Conservation (phyloP, 768 basidiomycete genomes). For the Pleurotus platypus region DNA sequence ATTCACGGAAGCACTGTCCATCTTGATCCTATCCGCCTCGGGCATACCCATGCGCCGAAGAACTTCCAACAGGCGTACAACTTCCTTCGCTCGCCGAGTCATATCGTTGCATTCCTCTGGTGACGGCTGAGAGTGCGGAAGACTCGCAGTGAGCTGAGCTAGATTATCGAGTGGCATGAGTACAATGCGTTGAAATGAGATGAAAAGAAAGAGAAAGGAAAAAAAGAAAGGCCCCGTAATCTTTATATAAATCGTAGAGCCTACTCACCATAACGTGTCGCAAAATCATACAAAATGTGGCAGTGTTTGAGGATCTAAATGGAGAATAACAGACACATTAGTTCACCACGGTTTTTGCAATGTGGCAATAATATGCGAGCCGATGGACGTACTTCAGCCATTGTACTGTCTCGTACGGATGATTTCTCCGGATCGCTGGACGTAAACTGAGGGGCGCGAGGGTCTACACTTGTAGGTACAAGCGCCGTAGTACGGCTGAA, state of each 20-base stretch:
- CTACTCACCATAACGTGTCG: conserved; percentile 60
- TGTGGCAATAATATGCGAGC: not conserved
- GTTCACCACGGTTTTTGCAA: conserved; percentile 10
- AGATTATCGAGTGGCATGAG: not conserved
- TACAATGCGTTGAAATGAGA: not conserved
- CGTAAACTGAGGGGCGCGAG: conserved; percentile 29
- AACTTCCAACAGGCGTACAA: conserved; percentile 67
- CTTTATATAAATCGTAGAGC: conserved; percentile 1
- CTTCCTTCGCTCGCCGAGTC: conserved; percentile 60
- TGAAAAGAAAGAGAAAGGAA: conserved; percentile 8
- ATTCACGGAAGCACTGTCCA: conserved; percentile 24
- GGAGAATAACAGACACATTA: conserved; percentile 1
- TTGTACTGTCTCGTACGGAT: conserved; percentile 31
- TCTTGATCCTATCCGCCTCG: conserved; percentile 31
- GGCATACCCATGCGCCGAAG: conserved; percentile 41
- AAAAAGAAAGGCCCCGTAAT: not conserved
- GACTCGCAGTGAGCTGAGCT: conserved; percentile 43
- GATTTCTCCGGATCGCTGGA: conserved; percentile 31
- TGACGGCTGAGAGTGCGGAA: conserved; percentile 48
- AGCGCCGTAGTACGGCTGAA: conserved; percentile 38
- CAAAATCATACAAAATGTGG: conserved; percentile 56
- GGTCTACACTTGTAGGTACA: conserved; percentile 38
- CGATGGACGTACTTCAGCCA: conserved; percentile 37
- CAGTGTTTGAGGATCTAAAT: conserved; percentile 63
- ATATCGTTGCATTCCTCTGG: conserved; percentile 64